Base-by-base conservation (phyloP, 1,284 basidiomycete genomes). In the Marasmius fiardii region DNA sequence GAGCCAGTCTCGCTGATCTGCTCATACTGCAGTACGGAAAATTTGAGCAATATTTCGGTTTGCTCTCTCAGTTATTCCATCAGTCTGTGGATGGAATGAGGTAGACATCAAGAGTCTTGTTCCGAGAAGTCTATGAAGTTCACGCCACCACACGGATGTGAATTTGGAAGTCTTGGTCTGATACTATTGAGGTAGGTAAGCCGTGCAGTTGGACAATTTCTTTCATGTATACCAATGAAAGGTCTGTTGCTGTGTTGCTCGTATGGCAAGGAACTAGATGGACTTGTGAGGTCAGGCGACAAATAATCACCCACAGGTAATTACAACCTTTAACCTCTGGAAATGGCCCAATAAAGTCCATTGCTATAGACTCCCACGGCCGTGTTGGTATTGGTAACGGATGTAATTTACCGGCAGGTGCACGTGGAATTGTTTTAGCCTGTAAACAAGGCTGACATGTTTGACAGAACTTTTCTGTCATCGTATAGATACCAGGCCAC, bases 1-100 rank as follows among this genome's bases (percentile, higher is more conserved):
- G 0, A 63, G 60, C 72, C 73, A 76, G 39, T 74, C 67, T 4
- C 58, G 58, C 52, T 76, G 73, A 24, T 72, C 64, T 0, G 64
- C 63, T 0, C 51, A 4, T 0, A 76, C 65, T 21, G 64, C 47
- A 0, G 55, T 28, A 0, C 67, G 44, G 11, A 74, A 53, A 2
- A 73, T 65, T 37, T 68, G 64, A 1, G 47, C 58, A 1, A 72
- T 58, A 0, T 65, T 63, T 0, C 61, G 53, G 11, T 65, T 68
- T 0, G 60, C 59, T 0, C 66, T 54, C 53, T 72, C 70, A 0
- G 64, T 64, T 0, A 55, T 52, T 0, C 70, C 44, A 47, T 47
- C n/a, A n/a, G n/a, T n/a, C n/a, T n/a, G n/a, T n/a, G n/a, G n/a
- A n/a, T n/a, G n/a, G n/a, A n/a, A n/a, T 23, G 21, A 47, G 3